phyloP scores from a whole-genome alignment of 306 rosid species.

The Quillaja saponaria region DNA sequence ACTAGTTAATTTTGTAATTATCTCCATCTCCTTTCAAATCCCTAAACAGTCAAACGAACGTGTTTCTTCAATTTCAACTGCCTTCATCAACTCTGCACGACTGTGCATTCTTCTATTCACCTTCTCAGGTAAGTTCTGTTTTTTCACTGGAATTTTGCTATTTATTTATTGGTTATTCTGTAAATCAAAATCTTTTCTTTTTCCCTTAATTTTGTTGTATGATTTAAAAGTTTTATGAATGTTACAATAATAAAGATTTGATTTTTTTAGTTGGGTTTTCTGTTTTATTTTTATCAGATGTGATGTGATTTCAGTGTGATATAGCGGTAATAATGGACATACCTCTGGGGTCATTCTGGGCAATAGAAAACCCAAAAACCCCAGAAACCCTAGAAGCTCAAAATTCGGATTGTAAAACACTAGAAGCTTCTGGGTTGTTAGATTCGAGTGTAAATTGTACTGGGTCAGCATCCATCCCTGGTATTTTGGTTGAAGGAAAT shows the following conservation, averaged over 20 bases:
- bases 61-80: too few species aligned
- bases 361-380: slow-evolving; percentile 45
- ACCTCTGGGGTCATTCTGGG: too few species aligned
- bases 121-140: slow-evolving; percentile 4
- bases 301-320: slow-evolving; percentile 18
- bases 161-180: neutral
- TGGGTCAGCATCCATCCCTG: slow-evolving; percentile 27
- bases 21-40: too few species aligned
- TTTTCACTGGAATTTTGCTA: neutral
- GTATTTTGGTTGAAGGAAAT: slow-evolving; percentile 22
- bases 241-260: neutral
- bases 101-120: too few species aligned
- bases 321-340: slow-evolving; percentile 1
- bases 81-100: too few species aligned
- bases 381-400: slow-evolving; percentile 50
- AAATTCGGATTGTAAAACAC: slow-evolving; percentile 32
- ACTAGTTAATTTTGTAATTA: too few species aligned
- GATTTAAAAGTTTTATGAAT: neutral
- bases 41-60: too few species aligned
- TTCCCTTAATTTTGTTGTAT: neutral
- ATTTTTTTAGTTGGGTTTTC: neutral
- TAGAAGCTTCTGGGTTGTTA: slow-evolving; percentile 33
- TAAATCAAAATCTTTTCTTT: neutral
- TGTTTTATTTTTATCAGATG: slow-evolving; percentile 21
- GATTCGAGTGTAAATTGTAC: slow-evolving; percentile 20